Evolutionary conservation across 495 filamentous ascomycete species (phyloP).

Genomic region (Xylaria flabelliformis): DNA sequence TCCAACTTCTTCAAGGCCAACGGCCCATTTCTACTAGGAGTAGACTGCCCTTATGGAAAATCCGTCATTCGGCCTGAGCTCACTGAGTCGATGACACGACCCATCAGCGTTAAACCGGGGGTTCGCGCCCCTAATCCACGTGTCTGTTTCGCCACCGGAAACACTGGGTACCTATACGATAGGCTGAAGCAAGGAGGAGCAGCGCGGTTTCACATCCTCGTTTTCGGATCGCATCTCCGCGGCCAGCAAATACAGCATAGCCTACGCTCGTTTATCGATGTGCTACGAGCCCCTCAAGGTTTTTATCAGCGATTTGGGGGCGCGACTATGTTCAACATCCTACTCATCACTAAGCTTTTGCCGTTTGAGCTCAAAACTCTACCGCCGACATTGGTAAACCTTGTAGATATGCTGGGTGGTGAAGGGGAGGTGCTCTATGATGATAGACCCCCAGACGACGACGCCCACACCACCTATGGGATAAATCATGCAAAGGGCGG

Average conservation of each 20-base stretch:
- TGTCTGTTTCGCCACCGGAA: slow-evolving; percentile 35
- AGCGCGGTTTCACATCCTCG: slow-evolving; percentile 38
- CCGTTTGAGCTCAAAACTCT: slow-evolving; percentile 30
- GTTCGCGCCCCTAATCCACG: slow-evolving; percentile 47
- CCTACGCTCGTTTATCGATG: slow-evolving; percentile 31
- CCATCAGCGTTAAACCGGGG: slow-evolving; percentile 33
- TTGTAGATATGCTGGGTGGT: slow-evolving; percentile 17
- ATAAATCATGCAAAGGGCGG: slow-evolving; percentile 42
- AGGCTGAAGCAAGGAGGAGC: slow-evolving; percentile 29
- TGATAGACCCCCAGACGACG: slow-evolving; percentile 46
- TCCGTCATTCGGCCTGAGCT: slow-evolving; percentile 11
- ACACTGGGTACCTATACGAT: slow-evolving; percentile 47
- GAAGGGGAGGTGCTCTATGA: slow-evolving; percentile 36
- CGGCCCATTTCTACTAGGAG: slow-evolving; percentile 39
- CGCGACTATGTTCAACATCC: slow-evolving; percentile 37
- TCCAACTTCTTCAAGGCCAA: slow-evolving; percentile 35
- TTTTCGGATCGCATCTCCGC: slow-evolving; percentile 43
- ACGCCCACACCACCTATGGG: slow-evolving; percentile 40
- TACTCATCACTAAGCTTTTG: slow-evolving; percentile 41
- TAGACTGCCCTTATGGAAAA: slow-evolving; percentile 33
- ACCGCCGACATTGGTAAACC: neutral
- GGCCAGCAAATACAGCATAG: slow-evolving; percentile 32
- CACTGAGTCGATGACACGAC: slow-evolving; percentile 1
- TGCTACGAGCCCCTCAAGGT: slow-evolving; percentile 5
- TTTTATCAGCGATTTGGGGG: slow-evolving; percentile 42